phyloP scores from a whole-genome alignment of 2,329 filamentous ascomycete genomes.

The Paracorniculantispora psalliotae region DNA sequence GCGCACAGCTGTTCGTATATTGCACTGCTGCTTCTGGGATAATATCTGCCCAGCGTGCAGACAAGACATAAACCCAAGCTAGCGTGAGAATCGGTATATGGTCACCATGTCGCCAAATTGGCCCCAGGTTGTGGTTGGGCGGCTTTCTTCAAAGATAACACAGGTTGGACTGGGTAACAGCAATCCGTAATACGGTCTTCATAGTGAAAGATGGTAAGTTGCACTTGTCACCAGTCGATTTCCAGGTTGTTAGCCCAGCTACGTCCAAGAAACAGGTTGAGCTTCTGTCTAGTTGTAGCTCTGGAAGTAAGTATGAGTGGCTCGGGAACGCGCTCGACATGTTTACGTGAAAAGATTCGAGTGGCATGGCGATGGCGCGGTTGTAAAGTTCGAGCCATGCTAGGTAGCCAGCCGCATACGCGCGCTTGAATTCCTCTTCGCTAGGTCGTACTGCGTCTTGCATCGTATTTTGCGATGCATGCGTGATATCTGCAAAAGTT shows the following conservation, averaged over 20 bases:
- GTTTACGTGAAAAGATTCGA: not conserved
- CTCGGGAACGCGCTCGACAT: constrained; percentile 10
- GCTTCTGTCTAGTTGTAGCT: not conserved
- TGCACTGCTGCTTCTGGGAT: constrained; percentile 8
- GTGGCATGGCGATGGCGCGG: not conserved
- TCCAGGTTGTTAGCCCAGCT: not conserved
- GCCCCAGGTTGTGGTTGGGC: not conserved
- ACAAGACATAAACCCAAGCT: constrained; percentile 16
- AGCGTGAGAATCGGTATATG: constrained; percentile 16
- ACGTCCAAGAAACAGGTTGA: not conserved
- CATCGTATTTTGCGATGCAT: constrained; percentile 3
- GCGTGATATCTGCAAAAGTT: too few relatives aligned
- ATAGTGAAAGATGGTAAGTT: constrained; percentile 1
- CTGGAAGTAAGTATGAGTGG: constrained; percentile 8
- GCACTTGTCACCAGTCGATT: not conserved
- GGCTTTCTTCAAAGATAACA: not conserved
- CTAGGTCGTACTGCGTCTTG: constrained; percentile 8
- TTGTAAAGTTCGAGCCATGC: constrained; percentile 7
- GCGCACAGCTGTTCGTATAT: constrained; percentile 11
- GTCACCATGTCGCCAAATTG: not conserved
- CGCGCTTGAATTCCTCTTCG: constrained; percentile 3
- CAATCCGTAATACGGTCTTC: not conserved
- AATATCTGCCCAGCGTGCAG: constrained; percentile 17
- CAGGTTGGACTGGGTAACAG: not conserved
- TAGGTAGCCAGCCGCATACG: constrained; percentile 11